phyloP scores from a whole-genome alignment of 495 filamentous ascomycete genomes.

The Trichodelitschia bisporula region DNA sequence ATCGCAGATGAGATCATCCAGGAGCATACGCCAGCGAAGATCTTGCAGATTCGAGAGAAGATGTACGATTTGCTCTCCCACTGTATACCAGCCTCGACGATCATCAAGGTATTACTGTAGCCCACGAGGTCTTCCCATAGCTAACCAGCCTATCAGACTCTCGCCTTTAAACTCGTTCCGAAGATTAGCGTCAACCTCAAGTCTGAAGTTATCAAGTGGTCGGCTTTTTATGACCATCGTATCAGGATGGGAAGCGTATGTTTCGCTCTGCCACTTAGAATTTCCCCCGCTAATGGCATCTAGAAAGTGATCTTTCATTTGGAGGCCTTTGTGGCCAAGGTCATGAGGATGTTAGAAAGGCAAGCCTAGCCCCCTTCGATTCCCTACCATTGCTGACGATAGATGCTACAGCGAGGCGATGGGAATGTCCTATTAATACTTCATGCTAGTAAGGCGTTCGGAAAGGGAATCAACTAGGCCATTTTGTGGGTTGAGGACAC shows the following conservation, averaged over 20 bases:
- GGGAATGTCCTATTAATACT: too few relatives aligned
- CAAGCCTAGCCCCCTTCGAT: too few relatives aligned
- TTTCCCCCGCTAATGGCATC: not conserved
- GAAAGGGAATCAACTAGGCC: too few relatives aligned
- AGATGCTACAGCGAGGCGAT: too few relatives aligned
- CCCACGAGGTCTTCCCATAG: slow-evolving; percentile 1
- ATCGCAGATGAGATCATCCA: slow-evolving; percentile 78
- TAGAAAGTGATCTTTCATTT: slow-evolving; percentile 93
- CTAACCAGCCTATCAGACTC: slow-evolving; percentile 23
- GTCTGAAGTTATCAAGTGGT: slow-evolving; percentile 81
- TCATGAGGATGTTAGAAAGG: slow-evolving; percentile 85
- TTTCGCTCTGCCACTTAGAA: slow-evolving; percentile 1
- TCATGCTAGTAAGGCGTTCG: too few relatives aligned
- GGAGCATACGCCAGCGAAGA: slow-evolving; percentile 66
- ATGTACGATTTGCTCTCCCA: slow-evolving; percentile 90
- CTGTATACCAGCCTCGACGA: slow-evolving; percentile 82
- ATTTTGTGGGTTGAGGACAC: too few relatives aligned
- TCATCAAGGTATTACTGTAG: slow-evolving; percentile 40
- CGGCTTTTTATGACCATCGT: slow-evolving; percentile 89
- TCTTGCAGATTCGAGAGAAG: slow-evolving; percentile 70
- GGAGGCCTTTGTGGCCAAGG: slow-evolving; percentile 94
- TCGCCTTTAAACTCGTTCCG: slow-evolving; percentile 77
- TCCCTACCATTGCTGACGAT: too few relatives aligned
- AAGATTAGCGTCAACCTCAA: slow-evolving; percentile 74
- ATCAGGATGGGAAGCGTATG: slow-evolving; percentile 57